A percentile compares a stretch with the other conserved stretches of the same genome.
Conservation (phyloP, 2,329 filamentous ascomycete species). For the Zasmidium angulare region DNA sequence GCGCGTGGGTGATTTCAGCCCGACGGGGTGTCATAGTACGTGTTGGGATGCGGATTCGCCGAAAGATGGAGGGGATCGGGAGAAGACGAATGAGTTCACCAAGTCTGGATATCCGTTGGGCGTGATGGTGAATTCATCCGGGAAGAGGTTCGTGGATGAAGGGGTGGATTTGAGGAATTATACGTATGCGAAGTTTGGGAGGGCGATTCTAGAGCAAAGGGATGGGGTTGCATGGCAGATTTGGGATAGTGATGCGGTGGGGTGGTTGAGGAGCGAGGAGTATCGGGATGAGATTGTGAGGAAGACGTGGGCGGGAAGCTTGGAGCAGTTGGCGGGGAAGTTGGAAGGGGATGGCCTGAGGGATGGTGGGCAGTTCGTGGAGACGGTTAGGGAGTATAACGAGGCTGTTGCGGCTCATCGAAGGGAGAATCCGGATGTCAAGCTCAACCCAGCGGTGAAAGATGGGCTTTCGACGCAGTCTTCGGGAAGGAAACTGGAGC, state of each 20-base stretch:
- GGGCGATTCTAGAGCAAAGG: slow-evolving; percentile 61
- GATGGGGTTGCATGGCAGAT: slow-evolving; percentile 62
- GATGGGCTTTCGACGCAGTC: slow-evolving; percentile 65
- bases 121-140: slow-evolving; percentile 61
- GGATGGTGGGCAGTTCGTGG: slow-evolving; percentile 48
- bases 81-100: slow-evolving; percentile 65
- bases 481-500: slow-evolving; percentile 38
- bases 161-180: slow-evolving; percentile 65
- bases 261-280: slow-evolving; percentile 61
- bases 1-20: slow-evolving; percentile 53
- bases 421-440: slow-evolving; percentile 44
- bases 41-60: slow-evolving; percentile 66
- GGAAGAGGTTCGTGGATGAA: slow-evolving; percentile 65
- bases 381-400: slow-evolving; percentile 59
- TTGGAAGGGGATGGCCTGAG: slow-evolving; percentile 50
- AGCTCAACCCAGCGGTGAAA: slow-evolving; percentile 61
- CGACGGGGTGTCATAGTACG: slow-evolving; percentile 64
- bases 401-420: slow-evolving; percentile 52
- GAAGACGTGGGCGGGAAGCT: slow-evolving; percentile 50
- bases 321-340: slow-evolving; percentile 58
- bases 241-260: slow-evolving; percentile 56
- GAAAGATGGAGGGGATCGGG: slow-evolving; percentile 54
- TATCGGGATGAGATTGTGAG: slow-evolving; percentile 60
- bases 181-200: slow-evolving; percentile 66
- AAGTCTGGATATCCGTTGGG: slow-evolving; percentile 69